These are phyloP conservation scores for Dactylellina leptospora DNA, from an alignment of 2,329 filamentous ascomycete genomes.

Conservation along the genomic window DNA sequence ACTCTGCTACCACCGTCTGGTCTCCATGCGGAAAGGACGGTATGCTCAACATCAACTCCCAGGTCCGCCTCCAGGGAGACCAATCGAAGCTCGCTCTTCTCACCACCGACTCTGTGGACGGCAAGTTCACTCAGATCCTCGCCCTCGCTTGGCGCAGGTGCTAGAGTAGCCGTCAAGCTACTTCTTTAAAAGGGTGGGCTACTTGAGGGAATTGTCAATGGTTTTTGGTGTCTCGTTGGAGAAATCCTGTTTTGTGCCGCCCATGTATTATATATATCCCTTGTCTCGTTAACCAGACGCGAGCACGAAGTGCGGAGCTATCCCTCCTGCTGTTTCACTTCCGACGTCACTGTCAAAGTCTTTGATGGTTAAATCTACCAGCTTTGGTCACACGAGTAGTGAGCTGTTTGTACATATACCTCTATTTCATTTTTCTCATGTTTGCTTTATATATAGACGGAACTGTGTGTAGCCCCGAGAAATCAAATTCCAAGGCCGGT, in stretches of 20 bases:
- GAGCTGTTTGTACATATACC: constrained; percentile 11
- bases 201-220: constrained; percentile 20
- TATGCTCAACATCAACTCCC: constrained; percentile 67
- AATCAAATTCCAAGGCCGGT: background rate
- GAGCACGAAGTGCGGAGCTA: too few relatives aligned
- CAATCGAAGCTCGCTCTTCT: constrained; percentile 60
- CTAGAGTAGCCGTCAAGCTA: constrained; percentile 32
- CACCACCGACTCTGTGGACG: constrained; percentile 65
- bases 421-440: background rate
- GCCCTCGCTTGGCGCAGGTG: constrained; percentile 62
- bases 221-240: too few relatives aligned
- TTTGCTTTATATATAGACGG: background rate
- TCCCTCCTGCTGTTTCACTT: background rate
- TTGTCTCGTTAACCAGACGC: too few relatives aligned
- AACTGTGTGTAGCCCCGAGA: background rate
- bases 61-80: constrained; percentile 61
- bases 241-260: too few relatives aligned
- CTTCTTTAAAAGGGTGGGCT: constrained; percentile 2
- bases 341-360: too few relatives aligned
- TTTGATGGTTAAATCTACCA: too few relatives aligned
- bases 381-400: background rate
- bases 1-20: constrained; percentile 64
- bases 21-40: constrained; percentile 65
- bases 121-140: constrained; percentile 62
- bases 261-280: too few relatives aligned